Base-by-base conservation (phyloP, 2,329 filamentous ascomycete genomes). In the Cordyceps sp. region DNA sequence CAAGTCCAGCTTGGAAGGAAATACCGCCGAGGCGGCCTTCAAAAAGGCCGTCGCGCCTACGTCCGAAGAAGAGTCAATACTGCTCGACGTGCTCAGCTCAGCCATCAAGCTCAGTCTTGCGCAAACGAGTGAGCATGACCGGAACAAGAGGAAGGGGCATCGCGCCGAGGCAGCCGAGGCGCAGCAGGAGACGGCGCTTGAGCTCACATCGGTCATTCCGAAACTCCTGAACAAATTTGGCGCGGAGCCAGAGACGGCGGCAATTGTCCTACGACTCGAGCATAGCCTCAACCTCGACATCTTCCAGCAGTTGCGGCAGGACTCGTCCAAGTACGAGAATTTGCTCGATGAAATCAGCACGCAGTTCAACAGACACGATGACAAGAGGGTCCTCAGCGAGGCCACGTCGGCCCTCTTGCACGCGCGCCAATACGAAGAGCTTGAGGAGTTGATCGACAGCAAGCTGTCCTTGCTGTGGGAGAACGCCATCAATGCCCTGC, bases 301-400 rank as follows among this genome's bases (percentile, higher is more conserved):
- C 16, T 92, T 96, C 48, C 78, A 86, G 48, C 82, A 93, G 46
- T 62, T 96, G 24, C 78, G 86, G 32, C 85, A 93, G 49, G 84
- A 92, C 41, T 73, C 83, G 1, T 76, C 78, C 2, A 78, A 75
- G 2, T 93, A 92, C 47, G 72, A 77, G 6, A 73, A 78, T 16
- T 60, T 96, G 20, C 62, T 98, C 2, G 85, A 93, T 42, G 86
- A 94, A 45, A 84, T 96, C 43, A 85, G 82, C 52, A 84, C 83
- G 36, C 90, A 98, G 45, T 96, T 98, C 57, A 75, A 80, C 44
- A 75, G 84, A n/a, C 90, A 98, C 48, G 81, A 82, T 27, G 83
- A 93, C 45, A 79, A 82, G 44, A 71, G 72, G 34, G 86, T 96
- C 14, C 64, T 98, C 29, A 73, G 74, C 10, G 86, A 94, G 52